Percentiles rank a stretch among this genome's conserved stretches.
Evolutionary conservation across 1,284 basidiomycete genomes (phyloP).

Genomic region (Apiotrichum siamense): DNA sequence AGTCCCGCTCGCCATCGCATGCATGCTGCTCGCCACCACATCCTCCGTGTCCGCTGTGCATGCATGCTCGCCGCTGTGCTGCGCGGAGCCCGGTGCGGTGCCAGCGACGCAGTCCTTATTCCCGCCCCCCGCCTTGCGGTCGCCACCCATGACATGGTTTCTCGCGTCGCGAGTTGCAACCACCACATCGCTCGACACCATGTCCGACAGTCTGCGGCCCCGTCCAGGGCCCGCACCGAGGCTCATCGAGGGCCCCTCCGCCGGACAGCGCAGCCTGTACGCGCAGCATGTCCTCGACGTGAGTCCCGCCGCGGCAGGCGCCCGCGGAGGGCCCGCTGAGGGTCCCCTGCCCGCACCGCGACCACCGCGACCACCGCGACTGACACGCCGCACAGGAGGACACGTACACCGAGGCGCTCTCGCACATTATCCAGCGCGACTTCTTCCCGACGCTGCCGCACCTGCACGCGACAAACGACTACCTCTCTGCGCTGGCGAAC

Average conservation of each 20-base stretch:
- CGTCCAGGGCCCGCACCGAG: conserved; percentile 27
- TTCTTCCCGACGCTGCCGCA: conserved; percentile 91
- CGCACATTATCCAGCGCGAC: conserved; percentile 88
- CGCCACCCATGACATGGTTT: background rate
- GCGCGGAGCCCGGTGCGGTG: background rate
- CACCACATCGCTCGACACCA: background rate
- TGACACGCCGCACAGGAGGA: conserved; percentile 60
- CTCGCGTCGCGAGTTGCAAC: background rate
- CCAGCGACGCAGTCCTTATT: background rate
- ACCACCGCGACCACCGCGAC: background rate
- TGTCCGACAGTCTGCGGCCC: conserved; percentile 23
- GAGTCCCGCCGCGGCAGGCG: conserved; percentile 8
- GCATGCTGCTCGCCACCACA: background rate
- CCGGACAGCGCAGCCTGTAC: conserved; percentile 38
- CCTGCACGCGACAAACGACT: conserved; percentile 76
- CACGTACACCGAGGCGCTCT: conserved; percentile 86
- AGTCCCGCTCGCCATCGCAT: background rate
- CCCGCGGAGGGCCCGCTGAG: no score
- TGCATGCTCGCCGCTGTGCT: background rate
- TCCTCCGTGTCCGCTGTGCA: background rate
- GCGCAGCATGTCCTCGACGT: conserved; percentile 42
- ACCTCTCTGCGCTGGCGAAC: conserved; percentile 67
- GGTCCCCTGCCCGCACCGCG: no score
- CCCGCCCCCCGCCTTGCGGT: background rate
- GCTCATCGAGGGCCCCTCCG: conserved; percentile 29